Conservation (phyloP, 345 rosid genomes). For the Camelina laxa region DNA sequence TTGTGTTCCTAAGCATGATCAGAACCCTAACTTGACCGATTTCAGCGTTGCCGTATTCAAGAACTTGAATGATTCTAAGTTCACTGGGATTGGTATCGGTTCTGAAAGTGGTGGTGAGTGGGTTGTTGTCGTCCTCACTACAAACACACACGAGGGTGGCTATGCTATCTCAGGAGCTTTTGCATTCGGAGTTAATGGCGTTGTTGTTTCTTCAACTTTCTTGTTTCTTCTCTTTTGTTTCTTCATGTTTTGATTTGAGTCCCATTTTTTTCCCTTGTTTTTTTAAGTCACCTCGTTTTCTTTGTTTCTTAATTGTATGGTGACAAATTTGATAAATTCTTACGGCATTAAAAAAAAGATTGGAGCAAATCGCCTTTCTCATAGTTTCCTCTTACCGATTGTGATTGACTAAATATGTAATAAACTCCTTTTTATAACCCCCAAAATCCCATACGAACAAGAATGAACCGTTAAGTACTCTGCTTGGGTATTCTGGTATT, state of each 20-base stretch:
- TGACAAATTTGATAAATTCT: too few relatives aligned
- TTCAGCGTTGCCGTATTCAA: constrained; percentile 51
- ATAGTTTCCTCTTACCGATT: too few relatives aligned
- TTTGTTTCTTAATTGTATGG: too few relatives aligned
- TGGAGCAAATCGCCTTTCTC: too few relatives aligned
- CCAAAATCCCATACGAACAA: too few relatives aligned
- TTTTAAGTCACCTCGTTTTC: too few relatives aligned
- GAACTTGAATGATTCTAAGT: constrained; percentile 64
- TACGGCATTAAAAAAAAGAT: too few relatives aligned
- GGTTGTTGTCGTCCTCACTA: constrained; percentile 81
- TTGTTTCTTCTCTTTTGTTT: constrained; percentile 20
- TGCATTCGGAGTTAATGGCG: not conserved
- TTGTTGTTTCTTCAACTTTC: constrained; percentile 9
- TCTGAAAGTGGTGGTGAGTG: constrained; percentile 53
- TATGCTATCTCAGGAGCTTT: constrained; percentile 41
- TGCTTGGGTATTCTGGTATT: too few relatives aligned
- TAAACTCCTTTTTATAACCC: too few relatives aligned
- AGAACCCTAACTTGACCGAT: not conserved
- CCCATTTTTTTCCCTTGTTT: too few relatives aligned
- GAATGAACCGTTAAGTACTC: too few relatives aligned
- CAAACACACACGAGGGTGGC: constrained; percentile 66
- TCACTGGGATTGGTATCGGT: constrained; percentile 64
- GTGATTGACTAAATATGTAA: too few relatives aligned
- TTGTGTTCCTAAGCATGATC: constrained; percentile 72
- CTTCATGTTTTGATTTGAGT: constrained; percentile 35